phyloP scores from a whole-genome alignment of 345 rosid genomes.

The Eucalyptus pauciflora region DNA sequence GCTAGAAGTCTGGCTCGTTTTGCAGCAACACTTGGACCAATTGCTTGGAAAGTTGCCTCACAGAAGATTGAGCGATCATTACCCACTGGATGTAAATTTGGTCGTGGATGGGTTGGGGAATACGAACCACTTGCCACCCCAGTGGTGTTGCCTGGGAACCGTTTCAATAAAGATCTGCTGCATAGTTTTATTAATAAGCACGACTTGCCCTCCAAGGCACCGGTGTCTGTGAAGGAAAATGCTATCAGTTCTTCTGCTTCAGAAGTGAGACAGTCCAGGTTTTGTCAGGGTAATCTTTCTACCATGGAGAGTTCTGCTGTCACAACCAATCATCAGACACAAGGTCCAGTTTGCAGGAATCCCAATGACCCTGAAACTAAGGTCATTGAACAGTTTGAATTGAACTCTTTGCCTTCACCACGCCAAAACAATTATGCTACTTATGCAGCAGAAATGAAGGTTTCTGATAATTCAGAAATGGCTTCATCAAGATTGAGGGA shows the following conservation, averaged over 20 bases:
- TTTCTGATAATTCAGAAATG: conserved; percentile 22
- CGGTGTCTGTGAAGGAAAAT: conserved; percentile 16
- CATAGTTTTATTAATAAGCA: conserved; percentile 14
- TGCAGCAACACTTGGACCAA: conserved; percentile 78
- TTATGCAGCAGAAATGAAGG: conserved; percentile 22
- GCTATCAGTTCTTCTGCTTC: conserved; percentile 3
- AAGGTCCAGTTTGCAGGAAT: conserved; percentile 19
- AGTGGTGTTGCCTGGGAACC: conserved; percentile 44
- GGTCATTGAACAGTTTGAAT: conserved; percentile 61
- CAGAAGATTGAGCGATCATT: conserved; percentile 64
- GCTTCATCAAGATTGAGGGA: conserved; percentile 4
- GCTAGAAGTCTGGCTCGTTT: conserved; percentile 82
- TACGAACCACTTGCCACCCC: conserved; percentile 85
- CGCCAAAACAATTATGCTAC: conserved; percentile 24
- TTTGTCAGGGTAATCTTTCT: conserved; percentile 21
- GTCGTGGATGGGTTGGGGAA: conserved; percentile 89
- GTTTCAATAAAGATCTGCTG: conserved; percentile 18
- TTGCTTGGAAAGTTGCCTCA: conserved; percentile 79
- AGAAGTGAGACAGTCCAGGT: conserved; percentile 24
- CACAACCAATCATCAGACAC: conserved; percentile 12
- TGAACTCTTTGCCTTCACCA: conserved; percentile 60
- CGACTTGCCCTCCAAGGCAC: conserved; percentile 11
- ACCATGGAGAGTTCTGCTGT: conserved; percentile 10
- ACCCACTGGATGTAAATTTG: conserved; percentile 61
- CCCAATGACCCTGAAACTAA: conserved; percentile 27